A percentile compares a stretch with the other conserved stretches of the same genome.
Conservation (phyloP, 2,329 filamentous ascomycete genomes). For the Arthrobotrys megalospora region DNA sequence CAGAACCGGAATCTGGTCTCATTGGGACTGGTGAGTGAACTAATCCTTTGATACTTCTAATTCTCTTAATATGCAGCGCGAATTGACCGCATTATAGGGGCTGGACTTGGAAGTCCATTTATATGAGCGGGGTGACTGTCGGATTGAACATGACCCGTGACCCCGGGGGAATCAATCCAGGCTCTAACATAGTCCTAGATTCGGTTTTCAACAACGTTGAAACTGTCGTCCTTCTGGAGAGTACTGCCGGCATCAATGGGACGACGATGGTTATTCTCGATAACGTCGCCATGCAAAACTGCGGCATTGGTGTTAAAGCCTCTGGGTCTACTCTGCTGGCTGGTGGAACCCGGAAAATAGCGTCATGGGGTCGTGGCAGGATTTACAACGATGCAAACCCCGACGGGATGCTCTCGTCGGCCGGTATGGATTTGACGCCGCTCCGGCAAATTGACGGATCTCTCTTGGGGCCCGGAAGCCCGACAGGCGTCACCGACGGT, state of each 20-base stretch:
- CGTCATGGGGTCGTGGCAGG: slow-evolving; percentile 3
- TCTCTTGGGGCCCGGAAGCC: slow-evolving; percentile 68
- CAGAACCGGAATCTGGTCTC: slow-evolving; percentile 72
- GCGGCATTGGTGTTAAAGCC: slow-evolving; percentile 3
- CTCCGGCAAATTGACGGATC: not conserved
- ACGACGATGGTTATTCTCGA: slow-evolving; percentile 1
- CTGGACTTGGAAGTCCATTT: slow-evolving; percentile 23
- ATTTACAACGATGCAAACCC: slow-evolving; percentile 66
- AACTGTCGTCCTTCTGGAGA: slow-evolving; percentile 5
- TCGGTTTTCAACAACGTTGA: not conserved
- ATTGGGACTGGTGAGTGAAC: slow-evolving; percentile 74
- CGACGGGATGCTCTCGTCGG: slow-evolving; percentile 72
- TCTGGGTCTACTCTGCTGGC: slow-evolving; percentile 4
- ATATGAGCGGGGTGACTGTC: slow-evolving; percentile 1
- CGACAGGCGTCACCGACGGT: slow-evolving; percentile 72
- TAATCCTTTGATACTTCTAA: slow-evolving; percentile 66
- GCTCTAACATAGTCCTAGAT: slow-evolving; percentile 21
- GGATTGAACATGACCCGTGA: slow-evolving; percentile 11
- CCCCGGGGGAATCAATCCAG: slow-evolving; percentile 4
- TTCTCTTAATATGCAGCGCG: not conserved
- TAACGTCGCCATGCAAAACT: not conserved
- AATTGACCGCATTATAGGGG: slow-evolving; percentile 70
- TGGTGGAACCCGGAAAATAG: slow-evolving; percentile 12
- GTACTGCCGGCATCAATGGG: not conserved
- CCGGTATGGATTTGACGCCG: not conserved